A percentile compares a stretch with the other conserved stretches of the same genome.
Conservation (phyloP, 202 grass and related monocot species). For the Carex sylvatica region DNA sequence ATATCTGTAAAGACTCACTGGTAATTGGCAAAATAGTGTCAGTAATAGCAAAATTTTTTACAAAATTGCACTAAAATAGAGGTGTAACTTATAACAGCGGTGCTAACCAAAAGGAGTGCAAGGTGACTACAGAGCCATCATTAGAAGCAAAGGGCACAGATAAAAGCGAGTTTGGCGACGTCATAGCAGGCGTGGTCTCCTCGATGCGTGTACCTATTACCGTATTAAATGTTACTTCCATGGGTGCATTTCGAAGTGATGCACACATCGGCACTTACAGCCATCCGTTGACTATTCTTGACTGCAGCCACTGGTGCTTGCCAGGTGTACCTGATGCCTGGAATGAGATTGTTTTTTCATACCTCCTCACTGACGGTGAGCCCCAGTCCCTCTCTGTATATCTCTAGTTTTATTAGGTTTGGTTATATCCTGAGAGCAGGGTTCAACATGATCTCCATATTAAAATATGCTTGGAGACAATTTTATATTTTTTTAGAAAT, state of each 20-base stretch:
- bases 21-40: background rate
- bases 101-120: constrained; percentile 72
- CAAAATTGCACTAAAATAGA: constrained; percentile 9
- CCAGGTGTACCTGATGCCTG: constrained; percentile 93
- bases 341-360: constrained; percentile 90
- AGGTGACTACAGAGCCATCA: constrained; percentile 77
- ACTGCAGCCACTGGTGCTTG: constrained; percentile 98
- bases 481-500: too few species aligned
- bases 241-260: constrained; percentile 87
- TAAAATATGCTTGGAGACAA: too few species aligned
- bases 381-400: constrained; percentile 17
- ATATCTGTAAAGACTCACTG: background rate
- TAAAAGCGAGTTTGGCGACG: constrained; percentile 75
- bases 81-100: constrained; percentile 37
- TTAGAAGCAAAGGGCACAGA: constrained; percentile 62
- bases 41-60: background rate
- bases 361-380: constrained; percentile 69
- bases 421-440: background rate
- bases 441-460: too few species aligned
- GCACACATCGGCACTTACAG: constrained; percentile 87
- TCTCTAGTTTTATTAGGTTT: background rate
- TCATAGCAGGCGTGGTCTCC: constrained; percentile 56
- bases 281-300: constrained; percentile 79
- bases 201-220: constrained; percentile 64
- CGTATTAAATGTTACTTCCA: constrained; percentile 80